A percentile compares a stretch with the other conserved stretches of the same genome.
Evolutionary conservation across 108 stramenopile species (phyloP).

Genomic region (Aurantiochytrium sp.): DNA sequence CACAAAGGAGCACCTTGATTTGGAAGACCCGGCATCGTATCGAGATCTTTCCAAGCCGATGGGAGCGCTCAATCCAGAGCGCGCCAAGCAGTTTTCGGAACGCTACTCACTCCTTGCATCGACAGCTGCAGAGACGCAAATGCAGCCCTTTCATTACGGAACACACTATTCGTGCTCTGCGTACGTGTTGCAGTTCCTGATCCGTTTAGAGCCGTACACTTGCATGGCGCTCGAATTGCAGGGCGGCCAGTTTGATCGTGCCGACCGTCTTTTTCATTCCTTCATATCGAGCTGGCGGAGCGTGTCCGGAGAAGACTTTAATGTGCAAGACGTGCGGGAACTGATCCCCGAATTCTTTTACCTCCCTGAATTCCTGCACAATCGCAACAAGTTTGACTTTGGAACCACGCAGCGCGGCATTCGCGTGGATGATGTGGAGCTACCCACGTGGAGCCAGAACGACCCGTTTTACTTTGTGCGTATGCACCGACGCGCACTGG

Average conservation of each 20-base stretch:
- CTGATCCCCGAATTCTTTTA: constrained; percentile 95
- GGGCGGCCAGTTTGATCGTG: constrained; percentile 84
- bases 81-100: not conserved
- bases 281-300: constrained; percentile 60
- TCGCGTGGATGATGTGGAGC: constrained; percentile 69
- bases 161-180: constrained; percentile 91
- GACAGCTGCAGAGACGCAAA: constrained; percentile 23
- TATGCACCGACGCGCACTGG: constrained; percentile 28
- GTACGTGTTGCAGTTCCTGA: constrained; percentile 72
- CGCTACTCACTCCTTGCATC: constrained; percentile 19
- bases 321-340: constrained; percentile 47
- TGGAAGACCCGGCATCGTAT: constrained; percentile 67
- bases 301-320: constrained; percentile 59
- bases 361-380: constrained; percentile 77
- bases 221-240: constrained; percentile 79
- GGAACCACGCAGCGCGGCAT: constrained; percentile 71
- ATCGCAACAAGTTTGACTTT: constrained; percentile 76
- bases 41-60: constrained; percentile 90
- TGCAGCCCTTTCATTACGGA: constrained; percentile 65
- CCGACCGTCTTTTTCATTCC: constrained; percentile 84
- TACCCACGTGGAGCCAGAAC: constrained; percentile 86
- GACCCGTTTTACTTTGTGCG: constrained; percentile 53
- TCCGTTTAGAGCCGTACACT: constrained; percentile 80
- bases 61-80: constrained; percentile 59
- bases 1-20: constrained; percentile 69